phyloP scores from a whole-genome alignment of 192 early-diverging fungal genomes.

The Coemansia sp. region DNA sequence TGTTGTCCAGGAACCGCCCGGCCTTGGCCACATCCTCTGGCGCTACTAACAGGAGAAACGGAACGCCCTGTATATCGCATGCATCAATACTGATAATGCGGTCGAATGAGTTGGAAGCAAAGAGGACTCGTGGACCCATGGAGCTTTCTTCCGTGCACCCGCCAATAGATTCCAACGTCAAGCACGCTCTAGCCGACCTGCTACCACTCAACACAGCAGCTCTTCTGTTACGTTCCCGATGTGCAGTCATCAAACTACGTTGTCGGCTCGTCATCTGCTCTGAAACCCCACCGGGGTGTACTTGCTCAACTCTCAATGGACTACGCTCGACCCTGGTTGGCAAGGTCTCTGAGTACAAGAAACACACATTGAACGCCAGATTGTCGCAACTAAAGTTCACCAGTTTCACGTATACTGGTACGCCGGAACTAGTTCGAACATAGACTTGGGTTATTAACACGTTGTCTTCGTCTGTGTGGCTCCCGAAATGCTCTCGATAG shows the following conservation, averaged over 20 bases:
- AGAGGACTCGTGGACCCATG: conserved; percentile 28
- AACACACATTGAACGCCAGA: conserved; percentile 22
- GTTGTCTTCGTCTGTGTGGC: background rate
- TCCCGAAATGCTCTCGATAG: conserved; percentile 9
- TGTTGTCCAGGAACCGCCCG: conserved; percentile 13
- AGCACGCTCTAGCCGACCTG: conserved; percentile 16
- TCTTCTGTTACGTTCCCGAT: background rate
- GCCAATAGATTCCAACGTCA: conserved; percentile 20
- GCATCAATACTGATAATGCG: conserved; percentile 18
- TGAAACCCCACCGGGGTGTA: background rate
- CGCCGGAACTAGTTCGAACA: background rate
- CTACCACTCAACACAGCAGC: background rate
- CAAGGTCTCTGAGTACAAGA: background rate
- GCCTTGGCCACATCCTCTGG: conserved; percentile 17
- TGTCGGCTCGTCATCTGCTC: background rate
- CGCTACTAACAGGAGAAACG: conserved; percentile 24
- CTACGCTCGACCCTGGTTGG: background rate
- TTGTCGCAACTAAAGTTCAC: conserved; percentile 30
- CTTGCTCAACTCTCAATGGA: background rate
- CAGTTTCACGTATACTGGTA: conserved; percentile 8
- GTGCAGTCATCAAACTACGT: background rate
- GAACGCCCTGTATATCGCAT: conserved; percentile 23
- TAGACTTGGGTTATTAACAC: background rate
- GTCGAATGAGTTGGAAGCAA: conserved; percentile 26
- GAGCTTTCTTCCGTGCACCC: background rate